phyloP scores from a whole-genome alignment of 2,329 filamentous ascomycete species.

The Xylaria sp. region DNA sequence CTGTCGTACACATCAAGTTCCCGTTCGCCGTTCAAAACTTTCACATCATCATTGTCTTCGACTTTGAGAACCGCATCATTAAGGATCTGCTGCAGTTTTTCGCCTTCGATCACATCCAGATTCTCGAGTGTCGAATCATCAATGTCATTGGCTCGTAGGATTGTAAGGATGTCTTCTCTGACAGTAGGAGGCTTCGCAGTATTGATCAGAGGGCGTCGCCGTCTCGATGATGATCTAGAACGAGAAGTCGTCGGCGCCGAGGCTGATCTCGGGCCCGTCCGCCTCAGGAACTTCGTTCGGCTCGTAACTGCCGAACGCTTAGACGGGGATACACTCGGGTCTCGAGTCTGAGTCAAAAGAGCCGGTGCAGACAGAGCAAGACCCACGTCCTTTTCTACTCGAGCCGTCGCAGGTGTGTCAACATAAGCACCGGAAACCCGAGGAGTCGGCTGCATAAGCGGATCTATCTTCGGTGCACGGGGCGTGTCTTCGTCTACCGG shows the following conservation, averaged over 20 bases:
- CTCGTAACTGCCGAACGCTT: slow-evolving; percentile 10
- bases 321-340: slow-evolving; percentile 14
- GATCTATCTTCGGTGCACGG: slow-evolving; percentile 40
- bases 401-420: slow-evolving; percentile 48
- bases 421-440: slow-evolving; percentile 51
- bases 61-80: slow-evolving; percentile 26
- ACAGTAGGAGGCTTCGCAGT: slow-evolving; percentile 50
- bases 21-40: slow-evolving; percentile 31
- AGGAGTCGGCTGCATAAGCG: slow-evolving; percentile 48
- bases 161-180: slow-evolving; percentile 50
- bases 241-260: slow-evolving; percentile 29
- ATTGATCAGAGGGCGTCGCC: slow-evolving; percentile 46
- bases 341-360: slow-evolving; percentile 8
- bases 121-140: slow-evolving; percentile 58
- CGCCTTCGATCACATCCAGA: slow-evolving; percentile 38
- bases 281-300: slow-evolving; percentile 6
- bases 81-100: slow-evolving; percentile 28
- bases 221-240: slow-evolving; percentile 39
- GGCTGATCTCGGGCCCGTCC: slow-evolving; percentile 22
- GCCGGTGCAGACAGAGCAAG: neutral
- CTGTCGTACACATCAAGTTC: slow-evolving; percentile 43
- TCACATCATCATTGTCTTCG: slow-evolving; percentile 27
- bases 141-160: slow-evolving; percentile 48
- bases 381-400: slow-evolving; percentile 25
- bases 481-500: slow-evolving; percentile 43